Base-by-base conservation (phyloP, 2,329 filamentous ascomycete genomes). In the Colletotrichum tropicale region DNA sequence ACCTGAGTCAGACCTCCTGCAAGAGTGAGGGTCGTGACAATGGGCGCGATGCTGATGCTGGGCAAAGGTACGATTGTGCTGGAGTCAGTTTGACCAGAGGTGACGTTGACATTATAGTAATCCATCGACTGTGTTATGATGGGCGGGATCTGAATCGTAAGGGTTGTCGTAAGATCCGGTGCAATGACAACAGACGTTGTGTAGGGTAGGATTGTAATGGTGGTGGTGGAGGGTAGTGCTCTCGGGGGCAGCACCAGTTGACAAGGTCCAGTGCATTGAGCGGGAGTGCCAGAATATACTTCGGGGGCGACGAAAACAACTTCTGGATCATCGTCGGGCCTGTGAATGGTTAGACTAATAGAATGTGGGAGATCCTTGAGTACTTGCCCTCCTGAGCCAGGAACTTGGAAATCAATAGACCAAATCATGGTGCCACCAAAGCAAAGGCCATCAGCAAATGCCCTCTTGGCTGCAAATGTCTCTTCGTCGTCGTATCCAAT, bases 371-470 rank as follows among this genome's bases (percentile, higher is more conserved):
- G 5, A 43, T 10, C n/a, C 0, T 43, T 16, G n/a, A 43, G 6
- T n/a, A 43, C 38, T n/a, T 43, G 1, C 38, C 38, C 38, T 43
- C 38, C 38, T n/a, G 48, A 69, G 43, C 66, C 66, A 21, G 66
- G 26, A 13, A 69, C 66, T 24, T 78, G 67, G 52, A 80, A 77
- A 38, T 83, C 82, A 67, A 82, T 70, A 36, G 77, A 79, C 83
- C 83, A 84, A 18, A 80, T 78, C 80, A 84, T 82, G 34, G 79
- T 81, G 30, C 82, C 83, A 8, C 82, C 81, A 43, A 85, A 81
- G 74, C 83, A 83, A 9, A 69, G 62, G 32, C 71, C 70, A 61
- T 80, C 77, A 9, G 82, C 83, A 69, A 76, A 83, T 0, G 66
- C 58, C 61, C 78, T 78, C 76, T 84, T 85, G 62, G 78, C 21